Evolutionary conservation across 352 stramenopile genomes (phyloP).

Genomic region (Pythium phragmitis): DNA sequence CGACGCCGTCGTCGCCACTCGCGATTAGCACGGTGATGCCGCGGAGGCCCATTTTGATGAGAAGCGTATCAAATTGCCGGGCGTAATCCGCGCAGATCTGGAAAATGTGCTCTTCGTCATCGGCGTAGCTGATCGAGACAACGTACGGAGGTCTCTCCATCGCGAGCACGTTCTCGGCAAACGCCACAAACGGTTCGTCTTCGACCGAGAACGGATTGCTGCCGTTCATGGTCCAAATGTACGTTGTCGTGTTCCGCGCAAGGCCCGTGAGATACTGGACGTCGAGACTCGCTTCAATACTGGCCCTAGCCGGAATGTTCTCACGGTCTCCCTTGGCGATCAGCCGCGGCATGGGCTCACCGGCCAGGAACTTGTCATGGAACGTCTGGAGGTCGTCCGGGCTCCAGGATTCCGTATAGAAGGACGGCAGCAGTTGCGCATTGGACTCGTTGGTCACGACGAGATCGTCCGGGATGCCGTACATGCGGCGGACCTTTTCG

Average conservation of each 20-base stretch:
- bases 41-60: constrained; percentile 88
- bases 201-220: constrained; percentile 84
- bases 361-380: constrained; percentile 49
- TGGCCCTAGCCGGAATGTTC: constrained; percentile 39
- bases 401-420: constrained; percentile 73
- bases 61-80: constrained; percentile 73
- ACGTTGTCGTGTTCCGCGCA: constrained; percentile 73
- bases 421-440: constrained; percentile 66
- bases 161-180: constrained; percentile 61
- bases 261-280: constrained; percentile 90
- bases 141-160: constrained; percentile 77
- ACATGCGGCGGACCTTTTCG: constrained; percentile 48
- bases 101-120: constrained; percentile 90
- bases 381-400: constrained; percentile 58
- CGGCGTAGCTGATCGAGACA: constrained; percentile 89
- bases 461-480: constrained; percentile 66
- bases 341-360: constrained; percentile 42
- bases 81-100: constrained; percentile 72
- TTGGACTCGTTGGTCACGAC: constrained; percentile 66
- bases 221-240: constrained; percentile 76
- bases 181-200: constrained; percentile 87
- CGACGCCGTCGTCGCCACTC: constrained; percentile 87
- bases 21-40: constrained; percentile 88
- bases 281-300: constrained; percentile 85
- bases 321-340: constrained; percentile 54